Percentiles rank a stretch among this genome's conserved stretches.
Conservation (phyloP, 257 asterid genomes). For the Ballota nigra region DNA sequence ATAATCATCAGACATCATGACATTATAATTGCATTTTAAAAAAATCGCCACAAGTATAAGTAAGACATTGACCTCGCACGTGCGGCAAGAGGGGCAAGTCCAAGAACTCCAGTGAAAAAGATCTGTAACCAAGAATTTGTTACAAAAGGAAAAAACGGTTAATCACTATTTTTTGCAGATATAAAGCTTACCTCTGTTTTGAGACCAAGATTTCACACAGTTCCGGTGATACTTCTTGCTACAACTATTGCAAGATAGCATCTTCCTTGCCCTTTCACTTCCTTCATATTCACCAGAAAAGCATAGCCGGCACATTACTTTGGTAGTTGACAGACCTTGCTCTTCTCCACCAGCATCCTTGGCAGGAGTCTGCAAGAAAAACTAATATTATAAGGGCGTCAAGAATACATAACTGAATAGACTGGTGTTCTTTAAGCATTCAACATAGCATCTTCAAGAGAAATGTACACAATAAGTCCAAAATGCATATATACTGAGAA, state of each 20-base stretch:
- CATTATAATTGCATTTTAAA: not conserved
- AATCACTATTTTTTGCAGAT: conserved; percentile 15
- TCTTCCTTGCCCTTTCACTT: conserved; percentile 83
- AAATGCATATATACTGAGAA: not conserved
- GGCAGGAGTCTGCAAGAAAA: conserved; percentile 41
- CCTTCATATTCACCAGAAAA: conserved; percentile 85
- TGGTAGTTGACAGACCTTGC: conserved; percentile 61
- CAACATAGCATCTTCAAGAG: conserved; percentile 19
- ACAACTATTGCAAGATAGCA: conserved; percentile 85
- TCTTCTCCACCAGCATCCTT: conserved; percentile 70
- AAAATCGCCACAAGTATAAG: not conserved
- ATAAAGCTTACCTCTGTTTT: conserved; percentile 64
- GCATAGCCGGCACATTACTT: conserved; percentile 88
- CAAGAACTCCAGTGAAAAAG: conserved; percentile 99
- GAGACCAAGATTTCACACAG: conserved; percentile 92
- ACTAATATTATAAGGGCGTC: conserved; percentile 13
- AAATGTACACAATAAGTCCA: conserved; percentile 11
- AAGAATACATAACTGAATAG: conserved; percentile 9
- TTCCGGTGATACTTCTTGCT: conserved; percentile 85
- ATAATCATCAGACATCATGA: not conserved
- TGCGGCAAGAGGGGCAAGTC: conserved; percentile 94
- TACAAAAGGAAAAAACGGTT: conserved; percentile 15
- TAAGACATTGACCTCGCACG: conserved; percentile 68
- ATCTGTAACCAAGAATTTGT: conserved; percentile 49
- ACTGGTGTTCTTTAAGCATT: conserved; percentile 1